Base-by-base conservation (phyloP, 1,139 yeast species). In the Protomyces arabidopsidicola region DNA sequence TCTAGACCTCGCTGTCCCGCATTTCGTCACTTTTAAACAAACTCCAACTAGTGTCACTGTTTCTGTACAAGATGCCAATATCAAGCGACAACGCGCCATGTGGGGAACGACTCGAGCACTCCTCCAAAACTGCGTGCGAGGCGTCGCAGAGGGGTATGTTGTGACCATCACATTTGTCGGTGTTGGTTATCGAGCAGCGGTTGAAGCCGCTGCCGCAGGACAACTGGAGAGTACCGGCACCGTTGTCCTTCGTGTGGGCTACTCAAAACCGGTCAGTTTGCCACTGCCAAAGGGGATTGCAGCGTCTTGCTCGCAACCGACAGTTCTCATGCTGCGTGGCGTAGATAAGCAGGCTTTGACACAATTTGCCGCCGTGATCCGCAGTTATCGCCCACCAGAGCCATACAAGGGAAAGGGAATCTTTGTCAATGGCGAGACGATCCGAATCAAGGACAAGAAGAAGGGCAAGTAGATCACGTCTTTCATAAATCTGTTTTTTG, bases 401-500 rank as follows among this genome's bases (percentile, higher is more conserved):
- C 97, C 98, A 50, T 95, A 95, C 76, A 95, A 95, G 77, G 98
- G 98, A 73, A 95, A 95, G 70, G 99, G 99, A 72, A 88, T 95
- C 64, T 95, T 87, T 73, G 87, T 95, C 63, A 89, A 91, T 75
- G 87, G 85, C 72, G 98, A 93, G 77, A 90, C 95, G 62, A 87
- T 93, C 74, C 87, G 84, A 75, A 81, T 58, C 62, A 58, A 58
- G 48, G 48, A 42, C 18, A 42, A 42, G 24, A 42, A 42, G 48
- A 42, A 42, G 48, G 48, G 48, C 48, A 42, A 42, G 48, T 42
- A 42, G 48, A 42, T 9, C 42, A 2, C 42, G 4, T 36, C 16
- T 36, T n/a, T 36, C 4, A 6, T 14, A 36, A 4, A 36, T n/a
- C 4, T 36, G 5, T 9, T 36, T 4, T 36, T 36, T 5, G 42